These are phyloP conservation scores for Pneumocystis sp. DNA, from an alignment of 1,139 yeast species.

Conservation along the genomic window DNA sequence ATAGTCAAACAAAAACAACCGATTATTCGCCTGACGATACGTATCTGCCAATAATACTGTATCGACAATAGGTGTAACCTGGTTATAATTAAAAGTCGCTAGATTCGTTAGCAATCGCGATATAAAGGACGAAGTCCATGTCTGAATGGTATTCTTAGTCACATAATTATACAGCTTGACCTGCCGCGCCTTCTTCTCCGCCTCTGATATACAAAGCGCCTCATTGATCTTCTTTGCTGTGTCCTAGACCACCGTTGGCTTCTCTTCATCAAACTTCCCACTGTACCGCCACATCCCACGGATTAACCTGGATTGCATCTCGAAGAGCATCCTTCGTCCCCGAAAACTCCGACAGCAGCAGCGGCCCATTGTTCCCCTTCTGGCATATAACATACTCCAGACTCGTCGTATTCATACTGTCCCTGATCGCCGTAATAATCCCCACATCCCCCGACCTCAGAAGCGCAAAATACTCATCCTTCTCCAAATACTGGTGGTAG, in stretches of 20 bases:
- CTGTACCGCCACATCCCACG: constrained; percentile 47
- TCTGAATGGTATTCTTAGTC: constrained; percentile 49
- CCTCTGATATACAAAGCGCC: constrained; percentile 48
- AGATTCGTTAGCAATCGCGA: constrained; percentile 31
- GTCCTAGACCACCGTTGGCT: constrained; percentile 27
- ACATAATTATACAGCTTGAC: constrained; percentile 43
- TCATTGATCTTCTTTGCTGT: constrained; percentile 47
- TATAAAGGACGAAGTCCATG: constrained; percentile 57
- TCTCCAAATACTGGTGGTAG: constrained; percentile 74
- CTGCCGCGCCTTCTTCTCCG: constrained; percentile 53
- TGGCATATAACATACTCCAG: constrained; percentile 85
- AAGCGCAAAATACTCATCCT: constrained; percentile 76
- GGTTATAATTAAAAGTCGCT: constrained; percentile 47
- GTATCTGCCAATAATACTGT: constrained; percentile 14
- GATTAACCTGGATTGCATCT: constrained; percentile 63
- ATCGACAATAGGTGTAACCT: constrained; percentile 5
- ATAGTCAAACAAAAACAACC: constrained; percentile 22
- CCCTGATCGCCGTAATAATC: constrained; percentile 81
- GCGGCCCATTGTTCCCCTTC: constrained; percentile 47
- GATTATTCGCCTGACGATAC: constrained; percentile 15
- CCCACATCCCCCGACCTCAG: constrained; percentile 76
- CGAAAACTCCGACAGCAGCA: constrained; percentile 79
- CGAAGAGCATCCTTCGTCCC: constrained; percentile 77
- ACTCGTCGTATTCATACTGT: constrained; percentile 91
- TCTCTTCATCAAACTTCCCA: background rate